Evolutionary conservation across 148 eudicot species (phyloP).

Genomic region (Amaranthus palmeri): DNA sequence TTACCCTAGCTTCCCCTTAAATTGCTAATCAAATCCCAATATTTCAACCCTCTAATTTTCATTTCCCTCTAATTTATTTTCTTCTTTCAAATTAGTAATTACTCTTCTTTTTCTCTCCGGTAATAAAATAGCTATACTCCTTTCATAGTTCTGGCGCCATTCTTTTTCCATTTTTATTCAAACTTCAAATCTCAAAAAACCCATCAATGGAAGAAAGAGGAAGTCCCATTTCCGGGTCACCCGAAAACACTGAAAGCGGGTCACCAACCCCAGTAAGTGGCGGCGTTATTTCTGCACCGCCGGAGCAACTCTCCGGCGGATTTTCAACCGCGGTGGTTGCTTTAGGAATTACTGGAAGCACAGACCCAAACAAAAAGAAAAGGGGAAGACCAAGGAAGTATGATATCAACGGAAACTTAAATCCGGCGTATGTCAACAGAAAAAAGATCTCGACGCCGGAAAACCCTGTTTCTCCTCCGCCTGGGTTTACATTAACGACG

Average conservation of each 20-base stretch:
- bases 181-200: slow-evolving; percentile 14
- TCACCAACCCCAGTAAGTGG: slow-evolving; percentile 33
- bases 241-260: slow-evolving; percentile 36
- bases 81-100: too few species aligned
- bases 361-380: slow-evolving; percentile 25
- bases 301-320: slow-evolving; percentile 9
- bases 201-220: slow-evolving; percentile 46
- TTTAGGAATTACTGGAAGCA: slow-evolving; percentile 11
- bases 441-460: slow-evolving; percentile 4
- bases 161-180: slow-evolving; percentile 13
- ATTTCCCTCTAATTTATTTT: too few species aligned
- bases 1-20: too few species aligned
- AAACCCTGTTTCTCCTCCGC: slow-evolving; percentile 14
- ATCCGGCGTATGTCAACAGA: slow-evolving; percentile 24
- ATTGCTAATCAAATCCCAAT: too few species aligned
- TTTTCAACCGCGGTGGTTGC: background rate
- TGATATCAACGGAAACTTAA: slow-evolving; percentile 58
- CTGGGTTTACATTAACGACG: slow-evolving; percentile 32
- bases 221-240: slow-evolving; percentile 45
- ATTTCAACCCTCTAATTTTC: too few species aligned
- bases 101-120: background rate
- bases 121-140: too few species aligned
- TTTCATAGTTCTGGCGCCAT: slow-evolving; percentile 22
- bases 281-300: background rate
- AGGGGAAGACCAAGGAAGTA: slow-evolving; percentile 71